Evolutionary conservation across 192 early-diverging fungal genomes (phyloP).

Genomic region (Endogone sp.): DNA sequence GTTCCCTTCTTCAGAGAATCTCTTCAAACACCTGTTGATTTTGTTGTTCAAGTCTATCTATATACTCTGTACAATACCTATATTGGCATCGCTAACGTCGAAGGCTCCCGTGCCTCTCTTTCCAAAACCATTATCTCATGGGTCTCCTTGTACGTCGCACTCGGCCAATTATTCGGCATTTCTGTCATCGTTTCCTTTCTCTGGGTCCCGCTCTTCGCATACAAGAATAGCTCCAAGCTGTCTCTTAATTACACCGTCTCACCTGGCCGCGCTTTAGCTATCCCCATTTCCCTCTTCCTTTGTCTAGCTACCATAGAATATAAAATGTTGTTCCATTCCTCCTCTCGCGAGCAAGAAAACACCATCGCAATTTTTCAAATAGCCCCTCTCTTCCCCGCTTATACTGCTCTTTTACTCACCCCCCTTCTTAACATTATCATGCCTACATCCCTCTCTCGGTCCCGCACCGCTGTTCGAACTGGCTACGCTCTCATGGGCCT

Average conservation of each 20-base stretch:
- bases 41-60: not conserved
- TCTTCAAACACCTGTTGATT: not conserved
- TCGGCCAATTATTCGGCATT: slow-evolving; percentile 6
- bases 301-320: not conserved
- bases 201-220: slow-evolving; percentile 11
- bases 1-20: slow-evolving; percentile 5
- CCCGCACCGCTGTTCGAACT: too few species aligned
- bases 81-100: not conserved
- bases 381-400: not conserved
- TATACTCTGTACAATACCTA: not conserved
- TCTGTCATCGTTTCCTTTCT: slow-evolving; percentile 7
- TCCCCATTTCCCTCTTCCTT: not conserved
- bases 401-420: not conserved
- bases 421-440: too few species aligned
- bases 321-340: not conserved
- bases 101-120: slow-evolving; percentile 8
- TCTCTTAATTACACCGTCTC: not conserved
- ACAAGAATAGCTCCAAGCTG: too few species aligned
- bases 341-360: not conserved
- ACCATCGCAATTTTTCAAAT: not conserved
- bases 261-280: not conserved
- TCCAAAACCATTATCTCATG: slow-evolving; percentile 2
- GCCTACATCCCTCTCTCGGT: too few species aligned
- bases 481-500: too few species aligned
- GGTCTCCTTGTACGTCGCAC: not conserved